phyloP scores from a whole-genome alignment of 2,329 filamentous ascomycete genomes.

The Arthroderma sp. region DNA sequence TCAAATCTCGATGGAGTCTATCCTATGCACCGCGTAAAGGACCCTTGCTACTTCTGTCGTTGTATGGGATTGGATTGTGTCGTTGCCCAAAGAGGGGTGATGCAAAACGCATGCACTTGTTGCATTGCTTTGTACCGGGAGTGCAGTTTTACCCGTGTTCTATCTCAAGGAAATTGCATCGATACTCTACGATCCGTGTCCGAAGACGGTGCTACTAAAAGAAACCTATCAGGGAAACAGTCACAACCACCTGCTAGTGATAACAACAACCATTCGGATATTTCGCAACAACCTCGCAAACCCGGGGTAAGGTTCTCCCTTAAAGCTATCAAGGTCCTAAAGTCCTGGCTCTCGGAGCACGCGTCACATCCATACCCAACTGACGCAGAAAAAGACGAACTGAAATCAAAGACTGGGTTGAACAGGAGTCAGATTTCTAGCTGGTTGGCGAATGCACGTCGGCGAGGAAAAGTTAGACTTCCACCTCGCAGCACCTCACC shows the following conservation, averaged over 20 bases:
- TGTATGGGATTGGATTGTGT: slow-evolving; percentile 38
- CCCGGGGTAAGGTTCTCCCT: slow-evolving; percentile 65
- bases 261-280: slow-evolving; percentile 18
- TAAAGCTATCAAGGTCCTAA: slow-evolving; percentile 66
- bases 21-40: slow-evolving; percentile 35
- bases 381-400: slow-evolving; percentile 69
- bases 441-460: slow-evolving; percentile 82
- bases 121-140: slow-evolving; percentile 38
- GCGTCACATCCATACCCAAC: slow-evolving; percentile 75
- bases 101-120: slow-evolving; percentile 36
- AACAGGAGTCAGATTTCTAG: slow-evolving; percentile 77
- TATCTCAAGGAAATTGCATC: slow-evolving; percentile 31
- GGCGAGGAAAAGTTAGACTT: slow-evolving; percentile 63
- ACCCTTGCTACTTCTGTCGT: slow-evolving; percentile 36
- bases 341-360: slow-evolving; percentile 73
- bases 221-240: slow-evolving; percentile 30
- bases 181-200: slow-evolving; percentile 35
- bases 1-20: slow-evolving; percentile 22
- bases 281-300: slow-evolving; percentile 42
- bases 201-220: slow-evolving; percentile 32
- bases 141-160: slow-evolving; percentile 37
- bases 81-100: slow-evolving; percentile 33
- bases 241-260: slow-evolving; percentile 26
- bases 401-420: slow-evolving; percentile 68
- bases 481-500: slow-evolving; percentile 56